Conservation (phyloP, 2,329 filamentous ascomycete species). For the Ophiosphaerella herpotricha region DNA sequence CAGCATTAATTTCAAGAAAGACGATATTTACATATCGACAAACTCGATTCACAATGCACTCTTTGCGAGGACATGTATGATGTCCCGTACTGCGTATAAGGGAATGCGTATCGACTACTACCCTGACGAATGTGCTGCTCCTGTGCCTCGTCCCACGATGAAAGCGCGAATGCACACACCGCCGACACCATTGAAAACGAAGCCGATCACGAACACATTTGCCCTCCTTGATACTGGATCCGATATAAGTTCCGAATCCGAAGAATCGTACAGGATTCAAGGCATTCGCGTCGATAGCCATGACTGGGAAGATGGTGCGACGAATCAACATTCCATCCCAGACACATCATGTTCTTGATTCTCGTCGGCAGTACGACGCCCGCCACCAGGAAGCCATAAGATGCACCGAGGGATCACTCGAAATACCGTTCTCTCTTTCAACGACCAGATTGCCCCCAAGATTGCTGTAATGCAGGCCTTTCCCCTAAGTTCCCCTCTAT, state of each 20-base stretch:
- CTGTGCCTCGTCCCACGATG: constrained; percentile 48
- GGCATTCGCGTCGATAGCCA: constrained; percentile 23
- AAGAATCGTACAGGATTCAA: constrained; percentile 25
- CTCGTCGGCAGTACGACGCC: too few species aligned
- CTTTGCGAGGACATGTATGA: constrained; percentile 79
- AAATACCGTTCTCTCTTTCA: neutral
- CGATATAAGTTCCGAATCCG: constrained; percentile 31
- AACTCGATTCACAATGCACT: constrained; percentile 79
- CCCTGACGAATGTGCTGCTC: constrained; percentile 71
- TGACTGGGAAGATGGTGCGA: constrained; percentile 25
- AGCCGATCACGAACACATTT: constrained; percentile 37
- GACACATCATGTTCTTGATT: too few species aligned
- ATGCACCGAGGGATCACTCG: neutral
- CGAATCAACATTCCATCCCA: constrained; percentile 14
- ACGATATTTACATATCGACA: constrained; percentile 70
- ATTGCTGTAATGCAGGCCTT: neutral
- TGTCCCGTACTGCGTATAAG: constrained; percentile 69
- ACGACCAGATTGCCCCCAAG: neutral
- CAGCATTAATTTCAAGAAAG: constrained; percentile 61
- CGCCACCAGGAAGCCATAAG: too few species aligned
- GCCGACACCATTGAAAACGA: constrained; percentile 17
- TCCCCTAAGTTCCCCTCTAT: too few species aligned
- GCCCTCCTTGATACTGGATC: constrained; percentile 35
- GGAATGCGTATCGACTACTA: constrained; percentile 72
- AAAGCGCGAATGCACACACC: constrained; percentile 13